A percentile compares a stretch with the other conserved stretches of the same genome.
Conservation (phyloP, 75 land plant genomes). For the Adiantum capillusveneris region DNA sequence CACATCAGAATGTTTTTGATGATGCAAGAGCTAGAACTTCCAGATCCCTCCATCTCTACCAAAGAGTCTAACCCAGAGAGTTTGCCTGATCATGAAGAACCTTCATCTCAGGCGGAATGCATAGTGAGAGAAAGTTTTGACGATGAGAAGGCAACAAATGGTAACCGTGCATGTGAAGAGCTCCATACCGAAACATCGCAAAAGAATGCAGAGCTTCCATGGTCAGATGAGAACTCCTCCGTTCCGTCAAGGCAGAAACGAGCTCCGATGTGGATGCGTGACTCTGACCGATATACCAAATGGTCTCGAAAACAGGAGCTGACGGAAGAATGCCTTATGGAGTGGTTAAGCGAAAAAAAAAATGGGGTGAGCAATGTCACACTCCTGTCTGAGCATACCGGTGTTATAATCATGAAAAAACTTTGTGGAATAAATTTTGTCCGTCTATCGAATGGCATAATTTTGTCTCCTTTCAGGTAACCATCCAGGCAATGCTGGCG, state of each 20-base stretch:
- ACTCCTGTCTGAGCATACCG: conserved; percentile 33
- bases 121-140: too few species aligned
- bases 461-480: too few species aligned
- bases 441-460: too few species aligned
- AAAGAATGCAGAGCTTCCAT: conserved; percentile 9
- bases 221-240: background rate
- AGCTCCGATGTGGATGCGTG: background rate
- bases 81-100: too few species aligned
- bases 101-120: too few species aligned
- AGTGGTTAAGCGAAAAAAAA: background rate
- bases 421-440: too few species aligned
- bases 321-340: background rate
- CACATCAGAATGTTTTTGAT: conserved; percentile 44
- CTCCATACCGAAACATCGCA: background rate
- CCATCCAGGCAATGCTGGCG: background rate
- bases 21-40: conserved; percentile 38
- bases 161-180: too few species aligned
- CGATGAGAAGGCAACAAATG: too few species aligned
- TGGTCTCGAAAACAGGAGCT: background rate
- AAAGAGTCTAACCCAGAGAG: too few species aligned
- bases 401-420: too few species aligned
- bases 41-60: conserved; percentile 12
- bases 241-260: background rate
- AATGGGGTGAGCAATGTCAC: background rate
- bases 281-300: conserved; percentile 2